Evolutionary conservation across 1,284 basidiomycete species (phyloP), one percentile per base, ranked within the genome.

Genomic region (Salmacisia buchloeana): DNA sequence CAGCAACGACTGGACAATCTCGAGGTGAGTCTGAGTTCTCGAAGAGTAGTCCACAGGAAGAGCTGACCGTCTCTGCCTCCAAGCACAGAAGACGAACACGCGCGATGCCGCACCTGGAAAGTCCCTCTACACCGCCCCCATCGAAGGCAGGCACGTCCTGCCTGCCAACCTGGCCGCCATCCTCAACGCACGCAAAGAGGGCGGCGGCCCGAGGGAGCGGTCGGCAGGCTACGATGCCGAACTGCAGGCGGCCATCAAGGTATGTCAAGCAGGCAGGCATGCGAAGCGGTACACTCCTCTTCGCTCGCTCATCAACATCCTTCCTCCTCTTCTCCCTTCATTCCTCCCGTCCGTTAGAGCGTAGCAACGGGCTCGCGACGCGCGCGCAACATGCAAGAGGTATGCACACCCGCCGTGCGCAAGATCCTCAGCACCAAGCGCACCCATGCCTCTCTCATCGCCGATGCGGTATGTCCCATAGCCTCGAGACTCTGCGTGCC

Each of bases 341-440:
- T n/a, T n/a, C n/a, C n/a, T n/a, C n/a, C n/a, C n/a, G n/a, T n/a
- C n/a, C n/a, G n/a, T n/a, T n/a, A n/a, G n/a, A n/a, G n/a, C n/a
- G n/a, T n/a, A 43, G 15, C 18, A 43, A 15, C 25, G 49, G 27
- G 15, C 41, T 43, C 41, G 1, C 6, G 41, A 43, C 18, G 29
- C 13, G 49, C 25, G 29, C 31, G 18, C 18, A 54, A 54, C 9
- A 54, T 33, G 49, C 29, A 54, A 31, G 29, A 54, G 27, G n/a
- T n/a, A n/a, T 54, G 49, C 29, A 54, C 49, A 3, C 49, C 49
- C 9, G 49, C 49, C 3, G 49, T 33, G 5, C 25, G 27, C 15
- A 54, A 54, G 49, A 54, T 54, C 29, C 49, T 54, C 15, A 54
- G 29, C 15, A 54, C 29, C 25, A 54, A 54, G 15, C 27, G 49